Evolutionary conservation across 352 stramenopile genomes (phyloP).

Genomic region (Blastocystis sp.): DNA sequence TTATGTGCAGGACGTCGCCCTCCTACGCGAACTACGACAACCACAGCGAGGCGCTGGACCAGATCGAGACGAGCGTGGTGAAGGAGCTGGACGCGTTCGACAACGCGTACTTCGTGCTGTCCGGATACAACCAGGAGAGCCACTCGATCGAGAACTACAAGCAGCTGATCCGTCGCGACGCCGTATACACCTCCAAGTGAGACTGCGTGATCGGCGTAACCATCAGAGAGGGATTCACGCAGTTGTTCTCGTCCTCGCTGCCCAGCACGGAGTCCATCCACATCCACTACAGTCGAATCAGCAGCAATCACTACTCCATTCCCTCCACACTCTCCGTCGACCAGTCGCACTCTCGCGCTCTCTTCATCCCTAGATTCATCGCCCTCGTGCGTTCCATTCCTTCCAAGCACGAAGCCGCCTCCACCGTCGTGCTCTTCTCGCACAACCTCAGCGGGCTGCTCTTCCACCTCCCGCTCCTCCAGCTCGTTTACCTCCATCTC

Average conservation of each 20-base stretch:
- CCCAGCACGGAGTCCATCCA: not conserved
- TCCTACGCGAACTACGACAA: not conserved
- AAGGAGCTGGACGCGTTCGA: slow-evolving; percentile 16
- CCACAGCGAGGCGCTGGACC: slow-evolving; percentile 12
- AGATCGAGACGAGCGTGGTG: slow-evolving; percentile 9
- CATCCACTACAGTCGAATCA: slow-evolving; percentile 54
- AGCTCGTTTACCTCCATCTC: slow-evolving; percentile 20
- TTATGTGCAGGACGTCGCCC: slow-evolving; percentile 50
- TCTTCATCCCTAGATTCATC: not conserved
- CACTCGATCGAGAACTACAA: slow-evolving; percentile 47
- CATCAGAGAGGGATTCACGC: not conserved
- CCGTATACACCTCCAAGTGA: slow-evolving; percentile 8
- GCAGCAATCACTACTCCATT: slow-evolving; percentile 68
- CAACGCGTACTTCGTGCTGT: slow-evolving; percentile 35
- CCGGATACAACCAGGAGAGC: slow-evolving; percentile 44
- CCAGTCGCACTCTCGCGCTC: not conserved
- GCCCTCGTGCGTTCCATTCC: slow-evolving; percentile 3
- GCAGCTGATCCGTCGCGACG: not conserved
- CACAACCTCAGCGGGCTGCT: slow-evolving; percentile 50
- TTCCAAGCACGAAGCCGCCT: not conserved
- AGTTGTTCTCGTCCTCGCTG: not conserved
- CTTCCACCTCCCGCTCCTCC: slow-evolving; percentile 46
- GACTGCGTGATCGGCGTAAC: not conserved
- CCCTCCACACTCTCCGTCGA: slow-evolving; percentile 22
- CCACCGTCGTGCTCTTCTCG: slow-evolving; percentile 9